Base-by-base conservation (phyloP, 2,329 filamentous ascomycete genomes). In the Dothideomycetidae sp. region DNA sequence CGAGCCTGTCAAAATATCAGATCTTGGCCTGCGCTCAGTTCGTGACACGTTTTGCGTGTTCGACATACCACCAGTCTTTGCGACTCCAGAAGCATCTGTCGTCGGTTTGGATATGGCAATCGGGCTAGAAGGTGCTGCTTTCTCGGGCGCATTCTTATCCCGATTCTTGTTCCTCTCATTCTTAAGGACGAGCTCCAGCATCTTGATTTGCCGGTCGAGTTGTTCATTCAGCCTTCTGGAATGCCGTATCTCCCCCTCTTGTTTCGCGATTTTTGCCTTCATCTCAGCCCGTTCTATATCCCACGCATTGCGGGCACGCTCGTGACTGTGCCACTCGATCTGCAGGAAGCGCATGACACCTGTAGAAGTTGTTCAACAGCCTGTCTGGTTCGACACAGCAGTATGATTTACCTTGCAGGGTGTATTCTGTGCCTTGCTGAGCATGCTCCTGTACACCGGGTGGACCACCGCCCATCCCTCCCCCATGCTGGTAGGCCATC, bases 281-380 rank as follows among this genome's bases (percentile, higher is more conserved):
- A 98, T 96, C 64, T 98, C 90, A 52, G 93, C 90, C 55, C 85
- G 79, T 62, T 98, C 90, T 56, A 98, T 98, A 61, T 98, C 90
- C 90, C 90, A 98, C 26, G 85, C 79, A 62, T 98, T 98, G 51
- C 90, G 77, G 56, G 94, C 90, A 61, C 90, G 81, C 63, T 98
- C 90, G 60, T 98, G 88, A 49, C 84, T 80, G 62, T 98, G 90
- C 90, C 90, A 98, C 72, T 98, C 88, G 33, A 90, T 90, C 64
- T 98, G 90, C 28, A 98, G 75, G 59, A 98, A 98, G 60, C 90
- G 86, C 90, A 98, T 98, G 26, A 98, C 90, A 55, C 90, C 83
- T 90, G 49, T 21, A 13, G 31, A 4, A 43, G 57, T 45, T 57
- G 52, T 39, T 31, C 29, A 10, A 14, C 9, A n/a, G n/a, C 5